Evolutionary conservation across 176 grass and related monocot species (phyloP), one percentile per base, ranked within the genome.

Genomic region (Zoysia japonica): DNA sequence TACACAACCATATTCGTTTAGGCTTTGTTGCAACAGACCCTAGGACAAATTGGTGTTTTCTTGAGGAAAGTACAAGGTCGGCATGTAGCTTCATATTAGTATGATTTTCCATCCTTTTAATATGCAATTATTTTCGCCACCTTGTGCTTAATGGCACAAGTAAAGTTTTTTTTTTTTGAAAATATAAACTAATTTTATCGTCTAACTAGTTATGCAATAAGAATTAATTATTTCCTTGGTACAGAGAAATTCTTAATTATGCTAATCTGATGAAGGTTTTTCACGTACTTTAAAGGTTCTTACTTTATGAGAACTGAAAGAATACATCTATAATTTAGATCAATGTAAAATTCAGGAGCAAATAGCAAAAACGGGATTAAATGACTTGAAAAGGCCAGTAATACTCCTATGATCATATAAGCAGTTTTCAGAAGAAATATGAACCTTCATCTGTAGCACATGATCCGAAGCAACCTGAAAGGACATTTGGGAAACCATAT

Each of bases 371-470:
- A 16, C 12, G 56, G 9, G 3, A 65, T 35, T 53, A 65, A 47
- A 82, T 41, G 20, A 67, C 71, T 77, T 57, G 57, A 3, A 87
- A 70, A 80, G 19, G 7, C 66, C 66, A 16, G 11, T 15, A 80
- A 66, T 50, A 28, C 28, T 28, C 28, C 28, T 28, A 60, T 11
- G 12, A 71, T 56, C 1, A 65, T 39, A 56, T 70, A 70, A 61
- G 47, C 38, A 36, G 28, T 57, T 63, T 60, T 51, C 42, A 68
- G n/a, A 70, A 62, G 65, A 80, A 36, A 84, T 84, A 81, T 36
- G 83, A 61, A 92, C 86, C 86, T 89, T 86, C 62, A 84, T 71
- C 55, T 65, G 78, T 49, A 82, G 54, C 19, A 80, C 46, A 64
- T 70, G 69, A 54, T 84, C 81, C 40, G 16, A 19, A 82, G 57